These are phyloP conservation scores for Aspergillus quadrilineatus DNA, from an alignment of 2,329 filamentous ascomycete species.

Conservation along the genomic window DNA sequence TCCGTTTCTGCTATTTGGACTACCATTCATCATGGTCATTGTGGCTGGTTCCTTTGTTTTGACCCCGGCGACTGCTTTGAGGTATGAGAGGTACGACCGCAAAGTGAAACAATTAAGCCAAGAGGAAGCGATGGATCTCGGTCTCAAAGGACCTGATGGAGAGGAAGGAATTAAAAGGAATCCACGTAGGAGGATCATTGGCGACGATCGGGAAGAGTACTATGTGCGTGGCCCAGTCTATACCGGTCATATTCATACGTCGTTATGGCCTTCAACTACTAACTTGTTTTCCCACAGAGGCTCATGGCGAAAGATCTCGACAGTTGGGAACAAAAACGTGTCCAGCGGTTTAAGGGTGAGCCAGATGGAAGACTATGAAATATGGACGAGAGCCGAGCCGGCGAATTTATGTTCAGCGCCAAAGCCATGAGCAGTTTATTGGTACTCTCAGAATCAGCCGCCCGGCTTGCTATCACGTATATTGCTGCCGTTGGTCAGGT, in stretches of 20 bases:
- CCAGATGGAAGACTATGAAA: constrained; percentile 72
- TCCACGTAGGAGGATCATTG: constrained; percentile 43
- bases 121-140: constrained; percentile 82
- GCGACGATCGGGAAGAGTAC: constrained; percentile 49
- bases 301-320: constrained; percentile 87
- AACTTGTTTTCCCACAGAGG: constrained; percentile 52
- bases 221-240: constrained; percentile 35
- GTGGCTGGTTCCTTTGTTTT: constrained; percentile 90
- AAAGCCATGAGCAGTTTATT: too few relatives aligned
- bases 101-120: constrained; percentile 81
- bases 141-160: constrained; percentile 64
- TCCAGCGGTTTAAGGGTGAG: constrained; percentile 85
- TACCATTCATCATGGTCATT: constrained; percentile 88
- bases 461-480: too few relatives aligned
- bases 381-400: too few relatives aligned
- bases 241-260: background rate
- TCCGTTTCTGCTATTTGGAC: constrained; percentile 88
- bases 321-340: constrained; percentile 94
- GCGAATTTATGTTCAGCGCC: too few relatives aligned
- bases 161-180: constrained; percentile 69
- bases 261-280: constrained; percentile 8
- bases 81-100: constrained; percentile 90
- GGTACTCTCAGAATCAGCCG: too few relatives aligned
- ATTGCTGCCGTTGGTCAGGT: too few relatives aligned
- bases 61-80: constrained; percentile 86